Percentiles rank a stretch among this genome's conserved stretches.
These are phyloP conservation scores for Pseudisothecium myosuroides DNA, from an alignment of 225 moss, liverwort and hornwort genomes.

Conservation along the genomic window DNA sequence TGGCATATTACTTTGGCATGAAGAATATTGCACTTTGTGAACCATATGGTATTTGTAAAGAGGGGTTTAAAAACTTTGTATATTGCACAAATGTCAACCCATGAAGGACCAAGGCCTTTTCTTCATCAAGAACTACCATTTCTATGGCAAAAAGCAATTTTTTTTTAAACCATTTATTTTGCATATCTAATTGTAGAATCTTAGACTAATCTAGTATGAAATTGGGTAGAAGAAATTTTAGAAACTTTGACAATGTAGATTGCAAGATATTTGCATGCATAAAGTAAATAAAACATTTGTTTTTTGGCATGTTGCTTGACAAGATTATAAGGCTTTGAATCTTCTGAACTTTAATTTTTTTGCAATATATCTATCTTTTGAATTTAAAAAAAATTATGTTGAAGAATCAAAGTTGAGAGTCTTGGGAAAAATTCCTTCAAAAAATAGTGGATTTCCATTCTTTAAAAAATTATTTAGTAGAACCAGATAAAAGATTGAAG, in stretches of 20 bases:
- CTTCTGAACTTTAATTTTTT: no score
- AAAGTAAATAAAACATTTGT: background rate
- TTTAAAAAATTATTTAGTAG: background rate
- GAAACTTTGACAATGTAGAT: background rate
- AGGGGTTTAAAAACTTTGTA: fast-evolving
- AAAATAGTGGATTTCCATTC: background rate
- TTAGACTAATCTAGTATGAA: background rate
- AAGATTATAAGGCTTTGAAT: background rate
- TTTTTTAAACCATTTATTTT: background rate
- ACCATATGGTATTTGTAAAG: background rate
- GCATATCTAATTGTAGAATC: background rate
- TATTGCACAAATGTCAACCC: background rate
- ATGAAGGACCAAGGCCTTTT: background rate
- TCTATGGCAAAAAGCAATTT: no score
- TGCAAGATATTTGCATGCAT: background rate
- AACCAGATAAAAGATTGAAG: background rate
- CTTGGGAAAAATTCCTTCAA: no score
- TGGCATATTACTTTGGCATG: background rate
- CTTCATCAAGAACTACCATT: background rate
- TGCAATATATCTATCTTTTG: background rate
- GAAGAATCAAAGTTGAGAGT: background rate
- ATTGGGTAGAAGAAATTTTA: background rate
- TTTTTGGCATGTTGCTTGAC: fast-evolving
- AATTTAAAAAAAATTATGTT: background rate
- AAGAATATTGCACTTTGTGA: background rate